Evolutionary conservation across 2,329 filamentous ascomycete genomes (phyloP), one percentile per base, ranked within the genome.

Genomic region (Calonectria hawksworthii): DNA sequence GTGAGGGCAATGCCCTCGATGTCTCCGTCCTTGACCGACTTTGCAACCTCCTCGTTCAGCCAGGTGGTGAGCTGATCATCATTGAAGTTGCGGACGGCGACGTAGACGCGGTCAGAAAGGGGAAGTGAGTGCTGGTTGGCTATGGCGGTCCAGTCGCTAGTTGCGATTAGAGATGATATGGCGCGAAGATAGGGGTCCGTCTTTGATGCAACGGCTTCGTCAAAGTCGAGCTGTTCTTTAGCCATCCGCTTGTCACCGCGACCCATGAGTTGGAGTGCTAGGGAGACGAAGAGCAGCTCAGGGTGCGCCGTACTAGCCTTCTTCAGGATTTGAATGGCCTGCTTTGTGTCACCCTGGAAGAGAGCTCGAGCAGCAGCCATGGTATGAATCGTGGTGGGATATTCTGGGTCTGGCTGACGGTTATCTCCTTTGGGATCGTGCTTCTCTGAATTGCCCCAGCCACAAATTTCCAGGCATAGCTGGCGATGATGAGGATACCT

Each of bases 141-240:
- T 51, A 97, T 94, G 51, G 90, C 90, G 23, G 90, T 87, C 95
- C 95, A 97, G 82, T 95, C 91, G 6, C 93, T 93, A 0, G 93
- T 95, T 13, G 93, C 92, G 75, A 97, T 94, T 77, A 95, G 92
- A 4, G 93, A 92, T 30, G 95, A 94, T 63, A 97, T 93, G 8
- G 94, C 94, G 70, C 94, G 93, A 30, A 97, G 89, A 81, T 96
- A 96, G 0, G 94, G 93, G 79, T 97, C 94, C 0, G 93, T 92
- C 75, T 93, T 91, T 73, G 90, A 91, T 32, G 92, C 90, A 18
- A 91, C 87, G 2, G 86, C 86, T 72, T 91, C 89, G 81, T 92
- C 90, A 78, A 92, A 90, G 78, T 92, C 90, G 30, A 92, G 86
- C 74, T 90, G 86, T 75, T 88, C 87, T 75, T 88, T 88, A 52